These are phyloP conservation scores for Andalucia godoyi DNA, from an alignment of 78 protist species.

Conservation along the genomic window DNA sequence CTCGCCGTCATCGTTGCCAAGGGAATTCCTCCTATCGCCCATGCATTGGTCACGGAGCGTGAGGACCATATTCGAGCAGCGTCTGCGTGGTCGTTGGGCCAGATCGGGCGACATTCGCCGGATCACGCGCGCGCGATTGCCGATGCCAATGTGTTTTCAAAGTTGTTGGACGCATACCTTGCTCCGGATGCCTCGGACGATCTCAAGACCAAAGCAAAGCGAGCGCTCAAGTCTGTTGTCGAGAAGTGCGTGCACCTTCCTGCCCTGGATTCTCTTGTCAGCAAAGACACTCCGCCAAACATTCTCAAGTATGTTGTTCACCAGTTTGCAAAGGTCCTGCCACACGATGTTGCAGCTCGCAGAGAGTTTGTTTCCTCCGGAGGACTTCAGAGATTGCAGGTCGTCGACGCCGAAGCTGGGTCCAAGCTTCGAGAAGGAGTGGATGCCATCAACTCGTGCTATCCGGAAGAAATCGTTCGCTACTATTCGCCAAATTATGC, in stretches of 20 bases:
- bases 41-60: constrained; percentile 48
- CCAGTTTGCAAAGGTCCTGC: constrained; percentile 87
- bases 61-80: constrained; percentile 74
- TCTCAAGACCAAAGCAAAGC: constrained; percentile 52
- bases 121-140: constrained; percentile 79
- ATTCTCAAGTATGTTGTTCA: constrained; percentile 56
- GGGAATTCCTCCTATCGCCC: constrained; percentile 54
- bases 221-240: constrained; percentile 66
- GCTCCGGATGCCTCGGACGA: constrained; percentile 43
- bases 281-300: constrained; percentile 40
- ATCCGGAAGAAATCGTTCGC: constrained; percentile 73
- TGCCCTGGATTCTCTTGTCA: constrained; percentile 73
- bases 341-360: constrained; percentile 51
- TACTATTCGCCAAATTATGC: constrained; percentile 73
- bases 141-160: constrained; percentile 52
- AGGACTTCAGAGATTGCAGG: constrained; percentile 35
- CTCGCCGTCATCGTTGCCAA: constrained; percentile 48
- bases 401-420: constrained; percentile 55
- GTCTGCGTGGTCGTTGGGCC: constrained; percentile 66
- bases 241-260: constrained; percentile 52
- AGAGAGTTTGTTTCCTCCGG: constrained; percentile 61
- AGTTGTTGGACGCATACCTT: constrained; percentile 35
- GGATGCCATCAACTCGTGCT: constrained; percentile 58
- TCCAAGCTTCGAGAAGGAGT: constrained; percentile 46
- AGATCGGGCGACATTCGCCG: constrained; percentile 75